A percentile compares a stretch with the other conserved stretches of the same genome.
Evolutionary conservation across 2,329 filamentous ascomycete genomes (phyloP).

Genomic region (Didymella pomorum): DNA sequence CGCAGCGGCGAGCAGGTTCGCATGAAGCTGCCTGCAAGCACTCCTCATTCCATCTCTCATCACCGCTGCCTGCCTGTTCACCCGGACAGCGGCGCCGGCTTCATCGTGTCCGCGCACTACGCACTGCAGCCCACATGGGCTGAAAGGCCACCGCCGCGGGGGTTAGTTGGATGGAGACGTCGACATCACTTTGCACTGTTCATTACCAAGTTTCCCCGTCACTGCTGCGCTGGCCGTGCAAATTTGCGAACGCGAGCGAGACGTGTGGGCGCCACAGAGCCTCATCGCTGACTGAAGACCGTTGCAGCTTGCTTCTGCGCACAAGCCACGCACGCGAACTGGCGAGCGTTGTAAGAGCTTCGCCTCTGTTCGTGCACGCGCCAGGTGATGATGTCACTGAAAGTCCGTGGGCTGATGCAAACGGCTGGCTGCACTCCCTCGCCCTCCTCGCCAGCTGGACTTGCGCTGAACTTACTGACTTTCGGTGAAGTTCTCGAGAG

Average conservation of each 20-base stretch:
- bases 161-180: constrained; percentile 7
- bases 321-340: constrained; percentile 17
- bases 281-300: constrained; percentile 10
- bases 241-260: background rate
- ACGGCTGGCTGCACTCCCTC: constrained; percentile 15
- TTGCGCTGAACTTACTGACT: background rate
- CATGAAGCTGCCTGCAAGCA: constrained; percentile 15
- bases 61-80: constrained; percentile 16
- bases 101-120: constrained; percentile 15
- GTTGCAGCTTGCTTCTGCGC: constrained; percentile 9
- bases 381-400: constrained; percentile 20
- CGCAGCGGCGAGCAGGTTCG: constrained; percentile 4
- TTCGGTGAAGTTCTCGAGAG: background rate
- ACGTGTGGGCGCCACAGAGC: constrained; percentile 7
- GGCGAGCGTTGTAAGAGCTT: constrained; percentile 11
- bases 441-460: background rate
- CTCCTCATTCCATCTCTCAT: constrained; percentile 20
- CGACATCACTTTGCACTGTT: constrained; percentile 12
- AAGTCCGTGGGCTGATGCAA: constrained; percentile 16
- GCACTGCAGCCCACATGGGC: constrained; percentile 20
- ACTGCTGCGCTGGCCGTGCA: constrained; percentile 4
- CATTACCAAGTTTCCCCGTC: background rate
- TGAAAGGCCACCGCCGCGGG: constrained; percentile 14
- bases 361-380: constrained; percentile 18
- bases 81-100: constrained; percentile 20